These are phyloP conservation scores for Aspergillus cristatus DNA, from an alignment of 495 filamentous ascomycete species.

Conservation along the genomic window DNA sequence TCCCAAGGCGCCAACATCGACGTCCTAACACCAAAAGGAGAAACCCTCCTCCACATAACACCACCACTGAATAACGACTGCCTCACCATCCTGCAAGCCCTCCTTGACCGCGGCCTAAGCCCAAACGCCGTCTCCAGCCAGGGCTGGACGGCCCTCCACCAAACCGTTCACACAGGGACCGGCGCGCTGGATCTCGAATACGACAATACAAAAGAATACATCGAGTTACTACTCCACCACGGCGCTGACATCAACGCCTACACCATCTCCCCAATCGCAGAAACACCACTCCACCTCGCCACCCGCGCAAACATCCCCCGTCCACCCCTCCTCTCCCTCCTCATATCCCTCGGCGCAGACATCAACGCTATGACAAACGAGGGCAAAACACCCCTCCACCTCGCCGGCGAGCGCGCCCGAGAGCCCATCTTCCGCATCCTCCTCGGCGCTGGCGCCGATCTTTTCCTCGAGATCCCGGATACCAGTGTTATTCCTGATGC, in stretches of 20 bases:
- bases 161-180: constrained; percentile 13
- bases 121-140: constrained; percentile 11
- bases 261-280: constrained; percentile 3
- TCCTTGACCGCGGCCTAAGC: too few relatives aligned
- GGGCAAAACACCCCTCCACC: constrained; percentile 30
- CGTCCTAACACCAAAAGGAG: too few relatives aligned
- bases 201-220: constrained; percentile 16
- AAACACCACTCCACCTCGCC: constrained; percentile 25
- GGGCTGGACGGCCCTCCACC: constrained; percentile 24
- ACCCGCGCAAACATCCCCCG: constrained; percentile 9
- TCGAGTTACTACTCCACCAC: constrained; percentile 14
- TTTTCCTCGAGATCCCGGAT: constrained; percentile 11
- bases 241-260: constrained; percentile 20
- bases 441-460: too few relatives aligned
- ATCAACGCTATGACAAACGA: constrained; percentile 19
- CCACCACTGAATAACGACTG: too few relatives aligned
- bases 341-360: constrained; percentile 24
- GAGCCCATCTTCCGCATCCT: constrained; percentile 18
- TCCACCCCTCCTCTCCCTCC: constrained; percentile 11
- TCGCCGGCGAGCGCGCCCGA: constrained; percentile 25
- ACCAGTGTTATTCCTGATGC: too few relatives aligned
- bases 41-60: too few relatives aligned
- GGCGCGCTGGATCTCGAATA: constrained; percentile 8
- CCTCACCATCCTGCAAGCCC: too few relatives aligned
- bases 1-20: too few relatives aligned